Percentiles rank a stretch among this genome's conserved stretches.
Conservation (phyloP, 2,329 filamentous ascomycete genomes). For the Penicillium sp. region DNA sequence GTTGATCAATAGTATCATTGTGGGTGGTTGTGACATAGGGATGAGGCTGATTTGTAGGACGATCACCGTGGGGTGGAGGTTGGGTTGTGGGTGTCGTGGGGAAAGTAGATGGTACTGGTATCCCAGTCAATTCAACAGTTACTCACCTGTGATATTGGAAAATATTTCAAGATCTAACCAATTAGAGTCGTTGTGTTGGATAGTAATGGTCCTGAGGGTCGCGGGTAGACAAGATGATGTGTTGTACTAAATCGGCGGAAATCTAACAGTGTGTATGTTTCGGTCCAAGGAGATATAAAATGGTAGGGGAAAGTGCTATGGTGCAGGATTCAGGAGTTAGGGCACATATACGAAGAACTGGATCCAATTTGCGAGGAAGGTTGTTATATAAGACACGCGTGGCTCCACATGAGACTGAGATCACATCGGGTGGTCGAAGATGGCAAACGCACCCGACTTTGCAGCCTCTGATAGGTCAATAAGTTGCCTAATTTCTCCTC, state of each 20-base stretch:
- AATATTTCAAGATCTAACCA: neutral
- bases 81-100: neutral
- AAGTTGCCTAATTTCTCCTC: slow-evolving; percentile 9
- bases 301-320: slow-evolving; percentile 12
- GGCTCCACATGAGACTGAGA: slow-evolving; percentile 17
- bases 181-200: neutral
- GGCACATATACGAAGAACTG: slow-evolving; percentile 3
- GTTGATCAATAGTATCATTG: neutral
- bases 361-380: slow-evolving; percentile 4
- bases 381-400: slow-evolving; percentile 14
- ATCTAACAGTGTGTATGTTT: neutral
- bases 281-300: slow-evolving; percentile 1
- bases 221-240: neutral
- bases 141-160: slow-evolving; percentile 15
- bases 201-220: neutral
- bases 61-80: neutral
- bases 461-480: slow-evolving; percentile 15
- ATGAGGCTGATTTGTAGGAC: neutral
- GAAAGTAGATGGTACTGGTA: neutral
- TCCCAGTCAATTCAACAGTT: neutral
- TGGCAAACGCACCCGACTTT: slow-evolving; percentile 12
- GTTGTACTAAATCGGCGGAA: slow-evolving; percentile 2
- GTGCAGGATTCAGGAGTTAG: slow-evolving; percentile 15
- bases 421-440: slow-evolving; percentile 14
- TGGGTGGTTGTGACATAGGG: neutral